Percentiles rank a stretch among this genome's conserved stretches.
Conservation (phyloP, 106 monocot genomes). For the Dioscorea zingiberensis region DNA sequence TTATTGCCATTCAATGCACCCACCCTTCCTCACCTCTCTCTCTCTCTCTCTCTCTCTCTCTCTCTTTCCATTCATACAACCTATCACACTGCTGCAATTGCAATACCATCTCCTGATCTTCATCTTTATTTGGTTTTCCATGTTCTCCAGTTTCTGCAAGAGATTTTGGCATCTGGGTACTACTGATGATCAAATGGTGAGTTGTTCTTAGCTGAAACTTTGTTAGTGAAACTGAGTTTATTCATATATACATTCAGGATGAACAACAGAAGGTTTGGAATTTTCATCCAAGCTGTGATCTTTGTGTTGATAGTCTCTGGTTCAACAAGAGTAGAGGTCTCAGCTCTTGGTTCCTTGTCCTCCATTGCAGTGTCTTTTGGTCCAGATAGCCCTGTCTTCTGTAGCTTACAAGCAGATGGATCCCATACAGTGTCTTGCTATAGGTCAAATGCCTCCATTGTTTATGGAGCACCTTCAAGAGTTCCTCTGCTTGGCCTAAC, state of each 20-base stretch:
- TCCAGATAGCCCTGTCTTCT: slow-evolving; percentile 84
- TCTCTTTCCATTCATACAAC: too few relatives aligned
- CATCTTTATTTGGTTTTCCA: too few relatives aligned
- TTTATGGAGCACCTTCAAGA: slow-evolving; percentile 72
- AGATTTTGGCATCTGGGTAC: too few relatives aligned
- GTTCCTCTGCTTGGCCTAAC: slow-evolving; percentile 70
- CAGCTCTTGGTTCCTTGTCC: slow-evolving; percentile 92
- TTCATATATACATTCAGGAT: too few relatives aligned
- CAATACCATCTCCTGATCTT: too few relatives aligned
- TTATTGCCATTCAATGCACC: slow-evolving; percentile 51
- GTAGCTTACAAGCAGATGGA: slow-evolving; percentile 61
- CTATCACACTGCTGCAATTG: too few relatives aligned
- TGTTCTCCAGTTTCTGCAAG: too few relatives aligned
- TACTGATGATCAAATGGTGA: too few relatives aligned
- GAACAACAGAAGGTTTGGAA: neutral
- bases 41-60: neutral
- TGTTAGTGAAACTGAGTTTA: too few relatives aligned
- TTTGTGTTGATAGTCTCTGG: slow-evolving; percentile 20
- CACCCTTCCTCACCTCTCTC: slow-evolving; percentile 11
- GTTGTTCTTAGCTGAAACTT: too few relatives aligned
- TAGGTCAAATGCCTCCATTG: slow-evolving; percentile 85
- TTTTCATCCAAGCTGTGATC: slow-evolving; percentile 19
- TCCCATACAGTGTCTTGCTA: slow-evolving; percentile 71
- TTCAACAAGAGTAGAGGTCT: slow-evolving; percentile 4
- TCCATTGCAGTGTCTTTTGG: slow-evolving; percentile 96